phyloP scores from a whole-genome alignment of 805 yeast species.

The Ascoidea tarda region DNA sequence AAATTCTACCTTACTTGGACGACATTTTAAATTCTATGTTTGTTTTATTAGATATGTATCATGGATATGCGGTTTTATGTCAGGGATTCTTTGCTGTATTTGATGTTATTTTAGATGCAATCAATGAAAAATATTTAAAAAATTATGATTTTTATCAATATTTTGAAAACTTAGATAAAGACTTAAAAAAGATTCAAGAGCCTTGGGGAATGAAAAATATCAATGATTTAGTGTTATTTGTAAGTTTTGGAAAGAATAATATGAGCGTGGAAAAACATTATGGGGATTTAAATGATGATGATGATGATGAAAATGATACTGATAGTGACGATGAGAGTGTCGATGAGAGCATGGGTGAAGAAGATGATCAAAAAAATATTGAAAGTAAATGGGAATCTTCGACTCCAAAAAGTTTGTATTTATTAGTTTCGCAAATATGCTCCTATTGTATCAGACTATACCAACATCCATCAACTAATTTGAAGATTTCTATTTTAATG shows the following conservation, averaged over 20 bases:
- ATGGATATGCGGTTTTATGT: conserved; percentile 62
- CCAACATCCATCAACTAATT: conserved; percentile 46
- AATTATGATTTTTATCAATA: conserved; percentile 14
- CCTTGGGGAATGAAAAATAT: conserved; percentile 49
- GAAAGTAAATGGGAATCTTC: conserved; percentile 52
- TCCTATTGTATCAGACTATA: conserved; percentile 57
- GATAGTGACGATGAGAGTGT: conserved; percentile 23
- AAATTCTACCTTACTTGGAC: conserved; percentile 46
- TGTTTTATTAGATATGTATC: conserved; percentile 67
- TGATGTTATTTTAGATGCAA: conserved; percentile 38
- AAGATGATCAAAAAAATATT: conserved; percentile 10
- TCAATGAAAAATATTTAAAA: conserved; percentile 22
- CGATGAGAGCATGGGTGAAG: conserved; percentile 14
- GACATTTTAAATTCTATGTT: conserved; percentile 70
- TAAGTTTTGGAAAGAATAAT: conserved; percentile 9
- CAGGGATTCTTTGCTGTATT: conserved; percentile 66
- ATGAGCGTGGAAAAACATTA: conserved; percentile 16
- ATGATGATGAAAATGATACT: conserved; percentile 22
- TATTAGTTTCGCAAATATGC: conserved; percentile 42
- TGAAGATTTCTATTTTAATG: conserved; percentile 42
- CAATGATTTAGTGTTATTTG: conserved; percentile 30
- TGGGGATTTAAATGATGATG: conserved; percentile 16
- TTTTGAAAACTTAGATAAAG: conserved; percentile 12
- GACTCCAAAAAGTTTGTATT: conserved; percentile 47
- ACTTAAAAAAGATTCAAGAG: conserved; percentile 17